phyloP scores from a whole-genome alignment of 331 rosid species.

The Acacia pycnantha region DNA sequence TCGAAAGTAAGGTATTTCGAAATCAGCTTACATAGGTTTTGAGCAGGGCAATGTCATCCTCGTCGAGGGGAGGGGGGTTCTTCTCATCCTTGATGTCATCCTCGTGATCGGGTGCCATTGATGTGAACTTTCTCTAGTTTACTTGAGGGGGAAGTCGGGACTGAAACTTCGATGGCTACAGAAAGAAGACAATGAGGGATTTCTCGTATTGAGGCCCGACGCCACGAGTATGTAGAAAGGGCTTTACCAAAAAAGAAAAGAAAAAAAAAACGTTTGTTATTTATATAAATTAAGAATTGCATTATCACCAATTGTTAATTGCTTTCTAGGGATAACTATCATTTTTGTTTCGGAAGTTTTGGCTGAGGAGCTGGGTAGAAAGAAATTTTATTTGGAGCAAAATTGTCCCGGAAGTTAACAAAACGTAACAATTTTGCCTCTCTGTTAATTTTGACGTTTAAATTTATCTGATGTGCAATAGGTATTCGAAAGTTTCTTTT shows the following conservation, averaged over 20 bases:
- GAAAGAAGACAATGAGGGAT: neutral
- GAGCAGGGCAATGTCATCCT: slow-evolving; percentile 92
- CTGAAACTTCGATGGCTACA: too few relatives aligned
- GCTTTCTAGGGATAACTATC: too few relatives aligned
- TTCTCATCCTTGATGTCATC: slow-evolving; percentile 86
- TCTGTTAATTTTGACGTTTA: too few relatives aligned
- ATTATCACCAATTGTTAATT: neutral
- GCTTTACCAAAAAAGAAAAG: too few relatives aligned
- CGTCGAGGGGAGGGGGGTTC: slow-evolving; percentile 90
- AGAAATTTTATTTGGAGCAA: too few relatives aligned
- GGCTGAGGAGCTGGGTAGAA: too few relatives aligned
- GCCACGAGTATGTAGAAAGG: neutral
- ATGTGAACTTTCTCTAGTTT: neutral
- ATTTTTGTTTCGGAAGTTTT: too few relatives aligned
- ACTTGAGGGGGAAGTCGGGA: slow-evolving; percentile 21
- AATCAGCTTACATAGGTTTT: slow-evolving; percentile 62
- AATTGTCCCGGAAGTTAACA: too few relatives aligned
- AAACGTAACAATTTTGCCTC: too few relatives aligned
- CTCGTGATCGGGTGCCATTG: slow-evolving; percentile 77
- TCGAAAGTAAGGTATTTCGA: slow-evolving; percentile 42
- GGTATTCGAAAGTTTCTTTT: too few relatives aligned
- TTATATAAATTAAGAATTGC: neutral
- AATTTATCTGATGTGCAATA: too few relatives aligned
- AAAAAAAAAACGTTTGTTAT: too few relatives aligned
- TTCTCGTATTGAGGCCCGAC: neutral